Evolutionary conservation across 148 eudicot species (phyloP).

Genomic region (Silene uniflora): DNA sequence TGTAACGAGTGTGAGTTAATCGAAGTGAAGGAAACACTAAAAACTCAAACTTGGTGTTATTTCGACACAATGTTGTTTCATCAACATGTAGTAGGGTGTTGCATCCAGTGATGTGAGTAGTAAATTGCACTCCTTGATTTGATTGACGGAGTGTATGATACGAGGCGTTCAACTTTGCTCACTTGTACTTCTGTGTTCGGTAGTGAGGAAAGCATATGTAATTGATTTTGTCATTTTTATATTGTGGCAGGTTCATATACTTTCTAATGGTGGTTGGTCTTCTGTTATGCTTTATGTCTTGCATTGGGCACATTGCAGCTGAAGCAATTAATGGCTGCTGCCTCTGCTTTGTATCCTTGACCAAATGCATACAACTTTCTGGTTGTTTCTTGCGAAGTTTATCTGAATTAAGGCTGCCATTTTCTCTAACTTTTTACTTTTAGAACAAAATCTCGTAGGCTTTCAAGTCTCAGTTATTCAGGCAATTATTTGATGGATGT

Average conservation of each 20-base stretch:
- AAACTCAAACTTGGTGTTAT: background rate
- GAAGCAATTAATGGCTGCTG: constrained; percentile 75
- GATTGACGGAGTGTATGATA: background rate
- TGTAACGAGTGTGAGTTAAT: background rate
- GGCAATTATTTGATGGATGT: background rate
- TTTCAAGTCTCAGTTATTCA: background rate
- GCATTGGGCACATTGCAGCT: constrained; percentile 76
- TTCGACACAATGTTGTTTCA: background rate
- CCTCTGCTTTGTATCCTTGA: constrained; percentile 79
- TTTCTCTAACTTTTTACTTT: background rate
- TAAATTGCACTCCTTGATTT: background rate
- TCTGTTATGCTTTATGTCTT: constrained; percentile 52
- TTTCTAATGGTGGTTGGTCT: constrained; percentile 60
- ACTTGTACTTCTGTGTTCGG: background rate
- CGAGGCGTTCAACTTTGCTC: background rate
- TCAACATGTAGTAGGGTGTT: background rate
- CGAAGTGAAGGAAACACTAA: background rate
- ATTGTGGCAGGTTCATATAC: constrained; percentile 71
- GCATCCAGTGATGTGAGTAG: background rate
- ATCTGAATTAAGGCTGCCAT: background rate
- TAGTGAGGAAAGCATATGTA: background rate
- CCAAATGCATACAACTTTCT: background rate
- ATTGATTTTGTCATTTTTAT: constrained; percentile 3
- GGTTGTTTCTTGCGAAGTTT: constrained; percentile 3
- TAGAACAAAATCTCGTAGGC: background rate